These are phyloP conservation scores for Kwoniella botswanensis DNA, from an alignment of 768 basidiomycete species.

Conservation along the genomic window DNA sequence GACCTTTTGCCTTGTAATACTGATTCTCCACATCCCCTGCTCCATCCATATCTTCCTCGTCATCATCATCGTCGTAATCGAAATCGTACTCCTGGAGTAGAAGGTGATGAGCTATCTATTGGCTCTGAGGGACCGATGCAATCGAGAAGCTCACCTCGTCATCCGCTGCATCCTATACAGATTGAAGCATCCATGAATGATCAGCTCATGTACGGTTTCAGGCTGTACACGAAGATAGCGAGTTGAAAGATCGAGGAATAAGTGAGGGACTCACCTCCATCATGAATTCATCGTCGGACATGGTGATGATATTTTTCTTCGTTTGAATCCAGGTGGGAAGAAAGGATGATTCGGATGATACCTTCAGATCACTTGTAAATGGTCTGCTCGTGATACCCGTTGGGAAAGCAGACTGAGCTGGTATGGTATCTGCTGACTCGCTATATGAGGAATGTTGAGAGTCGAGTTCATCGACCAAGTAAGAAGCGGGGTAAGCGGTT, in stretches of 20 bases:
- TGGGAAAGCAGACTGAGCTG: too few relatives aligned
- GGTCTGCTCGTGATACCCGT: too few relatives aligned
- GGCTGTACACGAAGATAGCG: too few relatives aligned
- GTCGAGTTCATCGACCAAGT: neutral
- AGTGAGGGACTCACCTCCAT: conserved; percentile 54
- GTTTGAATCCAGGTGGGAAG: neutral
- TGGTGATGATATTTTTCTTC: conserved; percentile 21
- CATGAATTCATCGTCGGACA: conserved; percentile 61
- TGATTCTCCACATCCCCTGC: conserved; percentile 94
- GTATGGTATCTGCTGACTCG: too few relatives aligned
- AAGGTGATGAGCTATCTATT: conserved; percentile 8
- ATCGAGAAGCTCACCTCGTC: conserved; percentile 51
- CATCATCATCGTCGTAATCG: conserved; percentile 87
- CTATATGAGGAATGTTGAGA: neutral
- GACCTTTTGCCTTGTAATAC: conserved; percentile 97
- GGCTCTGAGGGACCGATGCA: neutral
- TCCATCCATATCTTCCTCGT: conserved; percentile 65
- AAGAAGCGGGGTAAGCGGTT: conserved; percentile 17
- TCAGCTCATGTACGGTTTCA: conserved; percentile 1
- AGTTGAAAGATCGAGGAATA: neutral
- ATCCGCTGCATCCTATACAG: conserved; percentile 56
- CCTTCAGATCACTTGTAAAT: too few relatives aligned
- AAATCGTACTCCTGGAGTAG: conserved; percentile 82
- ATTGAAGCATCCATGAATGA: neutral
- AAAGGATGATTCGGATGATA: too few relatives aligned